Percentiles rank a stretch among this genome's conserved stretches.
These are phyloP conservation scores for Picocystis sp. DNA, from an alignment of 163 green algal genomes.

Conservation along the genomic window DNA sequence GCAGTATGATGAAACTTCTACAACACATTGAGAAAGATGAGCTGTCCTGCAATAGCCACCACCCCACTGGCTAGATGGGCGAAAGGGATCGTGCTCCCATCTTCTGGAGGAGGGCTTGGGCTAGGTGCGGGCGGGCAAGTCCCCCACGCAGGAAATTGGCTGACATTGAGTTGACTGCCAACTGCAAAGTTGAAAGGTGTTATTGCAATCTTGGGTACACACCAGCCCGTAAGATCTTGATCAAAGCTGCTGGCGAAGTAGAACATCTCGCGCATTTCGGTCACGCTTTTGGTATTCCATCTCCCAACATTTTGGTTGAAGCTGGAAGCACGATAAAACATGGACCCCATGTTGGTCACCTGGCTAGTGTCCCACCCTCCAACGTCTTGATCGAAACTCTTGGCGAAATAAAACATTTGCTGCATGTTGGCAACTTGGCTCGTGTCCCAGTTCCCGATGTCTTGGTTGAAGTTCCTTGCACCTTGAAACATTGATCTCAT, in stretches of 20 bases:
- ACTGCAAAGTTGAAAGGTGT: too few species aligned
- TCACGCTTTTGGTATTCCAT: slow-evolving; percentile 8
- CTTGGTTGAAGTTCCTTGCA: slow-evolving; percentile 8
- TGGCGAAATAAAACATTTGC: slow-evolving; percentile 3
- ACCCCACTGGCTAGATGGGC: too few species aligned
- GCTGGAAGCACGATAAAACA: slow-evolving; percentile 5
- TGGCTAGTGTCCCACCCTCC: too few species aligned
- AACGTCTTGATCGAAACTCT: background rate
- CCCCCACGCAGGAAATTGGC: too few species aligned
- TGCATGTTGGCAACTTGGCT: slow-evolving; percentile 2
- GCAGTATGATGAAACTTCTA: too few species aligned
- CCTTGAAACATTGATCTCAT: slow-evolving; percentile 3
- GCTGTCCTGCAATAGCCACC: too few species aligned
- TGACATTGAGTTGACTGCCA: too few species aligned
- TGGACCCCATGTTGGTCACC: slow-evolving; percentile 5
- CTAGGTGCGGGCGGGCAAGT: too few species aligned
- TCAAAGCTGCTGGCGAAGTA: slow-evolving; percentile 4
- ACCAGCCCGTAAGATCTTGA: slow-evolving; percentile 1
- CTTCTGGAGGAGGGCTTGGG: too few species aligned
- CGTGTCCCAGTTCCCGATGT: slow-evolving; percentile 4
- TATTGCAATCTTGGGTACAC: too few species aligned
- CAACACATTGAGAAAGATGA: too few species aligned
- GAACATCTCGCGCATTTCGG: slow-evolving; percentile 13
- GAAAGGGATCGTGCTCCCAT: too few species aligned
- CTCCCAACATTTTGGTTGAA: slow-evolving; percentile 9